phyloP scores from a whole-genome alignment of 306 rosid genomes.

The Begonia fuchsioides region DNA sequence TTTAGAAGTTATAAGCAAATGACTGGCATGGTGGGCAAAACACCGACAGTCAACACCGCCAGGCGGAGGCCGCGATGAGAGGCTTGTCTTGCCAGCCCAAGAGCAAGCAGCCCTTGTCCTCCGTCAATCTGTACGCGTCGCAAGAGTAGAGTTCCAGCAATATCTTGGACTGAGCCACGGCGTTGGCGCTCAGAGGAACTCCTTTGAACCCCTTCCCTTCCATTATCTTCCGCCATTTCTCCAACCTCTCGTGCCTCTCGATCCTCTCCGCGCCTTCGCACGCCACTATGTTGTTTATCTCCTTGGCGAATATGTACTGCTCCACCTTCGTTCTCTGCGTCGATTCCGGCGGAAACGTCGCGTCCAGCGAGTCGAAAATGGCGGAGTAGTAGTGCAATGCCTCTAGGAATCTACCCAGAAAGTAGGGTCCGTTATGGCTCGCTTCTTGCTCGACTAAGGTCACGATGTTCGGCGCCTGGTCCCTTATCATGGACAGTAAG shows the following conservation, averaged over 20 bases:
- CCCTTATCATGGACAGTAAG: conserved; percentile 50
- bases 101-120: conserved; percentile 74
- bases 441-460: conserved; percentile 85
- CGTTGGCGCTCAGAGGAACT: conserved; percentile 60
- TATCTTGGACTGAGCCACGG: conserved; percentile 80
- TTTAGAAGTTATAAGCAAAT: no score
- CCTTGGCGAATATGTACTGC: conserved; percentile 77
- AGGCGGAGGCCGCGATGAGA: conserved; percentile 76
- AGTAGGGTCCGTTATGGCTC: conserved; percentile 79
- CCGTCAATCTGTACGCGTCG: conserved; percentile 70
- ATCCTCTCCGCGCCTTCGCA: conserved; percentile 60
- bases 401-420: conserved; percentile 65
- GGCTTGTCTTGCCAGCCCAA: conserved; percentile 85
- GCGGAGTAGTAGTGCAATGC: conserved; percentile 81
- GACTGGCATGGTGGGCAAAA: no score
- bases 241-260: conserved; percentile 79
- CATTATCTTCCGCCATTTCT: conserved; percentile 82
- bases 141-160: conserved; percentile 68
- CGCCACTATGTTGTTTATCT: conserved; percentile 78
- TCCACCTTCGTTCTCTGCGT: conserved; percentile 85
- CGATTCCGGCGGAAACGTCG: conserved; percentile 68
- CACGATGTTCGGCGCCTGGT: conserved; percentile 71
- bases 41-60: conserved; percentile 40
- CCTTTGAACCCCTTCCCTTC: conserved; percentile 79
- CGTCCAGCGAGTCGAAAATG: conserved; percentile 74